Base-by-base conservation (phyloP, 2,329 filamentous ascomycete genomes). In the Ophiostoma himal-ulmi region DNA sequence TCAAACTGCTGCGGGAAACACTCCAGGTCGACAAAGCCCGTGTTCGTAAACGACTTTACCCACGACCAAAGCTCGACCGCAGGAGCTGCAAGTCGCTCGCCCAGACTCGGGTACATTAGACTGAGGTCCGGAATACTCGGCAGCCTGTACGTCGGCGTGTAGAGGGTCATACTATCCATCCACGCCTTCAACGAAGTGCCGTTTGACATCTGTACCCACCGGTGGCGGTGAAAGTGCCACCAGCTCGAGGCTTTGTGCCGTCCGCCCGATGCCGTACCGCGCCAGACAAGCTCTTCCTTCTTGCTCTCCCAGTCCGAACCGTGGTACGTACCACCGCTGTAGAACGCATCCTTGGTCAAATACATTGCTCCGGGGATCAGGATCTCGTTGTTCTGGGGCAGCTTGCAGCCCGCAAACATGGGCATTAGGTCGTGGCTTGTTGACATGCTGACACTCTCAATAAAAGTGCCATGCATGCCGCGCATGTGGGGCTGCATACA, bases 221-320 rank as follows among this genome's bases (percentile, higher is more conserved):
- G 87, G 74, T 91, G 89, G n/a, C 89, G 87, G 72, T 92, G 89
- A 75, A 91, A 90, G 48, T 86, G 85, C 44, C 82, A 82, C 89
- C 89, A 92, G 72, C 85, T 90, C 64, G 86, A 77, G n/a, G 75
- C 75, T 70, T 79, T 79, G 65, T 82, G 78, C 37, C 82, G 80
- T 1, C 88, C 88, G 3, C 88, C 89, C 8, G 88, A 89, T 3
- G 86, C 87, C 1, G 86, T 85, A 65, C 89, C 89, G 52, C 89
- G 86, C 89, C 89, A 91, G 48, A 89, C 79, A 65, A 88, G 78
- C 3, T 78, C 80, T 69, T 85, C 81, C 37, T 79, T 79, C 78
- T 91, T 91, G 44, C 82, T 77, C 4, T 81, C 78, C 89, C 89
- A 91, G 3, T 80, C 76, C 14, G 84, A 80, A 64, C 89, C 88